phyloP scores from a whole-genome alignment of 352 stramenopile species.

The Hyaloperonospora brassicae region DNA sequence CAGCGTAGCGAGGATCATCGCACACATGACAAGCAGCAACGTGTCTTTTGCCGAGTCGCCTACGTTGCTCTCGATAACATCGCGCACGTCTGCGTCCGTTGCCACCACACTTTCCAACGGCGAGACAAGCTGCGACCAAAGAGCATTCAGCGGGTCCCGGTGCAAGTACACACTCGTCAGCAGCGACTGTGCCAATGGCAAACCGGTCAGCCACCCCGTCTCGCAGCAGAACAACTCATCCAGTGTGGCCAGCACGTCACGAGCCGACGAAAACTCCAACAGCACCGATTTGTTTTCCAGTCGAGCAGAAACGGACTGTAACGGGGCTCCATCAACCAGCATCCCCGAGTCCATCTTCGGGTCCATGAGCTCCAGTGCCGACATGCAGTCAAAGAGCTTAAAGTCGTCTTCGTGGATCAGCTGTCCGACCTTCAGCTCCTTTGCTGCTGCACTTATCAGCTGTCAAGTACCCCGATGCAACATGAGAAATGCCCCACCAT shows the following conservation, averaged over 20 bases:
- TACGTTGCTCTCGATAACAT: constrained; percentile 28
- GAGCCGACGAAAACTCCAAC: constrained; percentile 55
- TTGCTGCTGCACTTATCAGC: constrained; percentile 53
- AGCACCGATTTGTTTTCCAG: constrained; percentile 32
- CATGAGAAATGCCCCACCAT: neutral
- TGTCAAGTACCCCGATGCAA: constrained; percentile 13
- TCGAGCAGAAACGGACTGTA: constrained; percentile 46
- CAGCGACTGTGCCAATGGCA: constrained; percentile 82
- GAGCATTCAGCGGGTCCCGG: constrained; percentile 55
- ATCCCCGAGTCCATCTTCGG: constrained; percentile 91
- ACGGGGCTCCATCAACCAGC: constrained; percentile 48
- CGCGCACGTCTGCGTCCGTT: constrained; percentile 19
- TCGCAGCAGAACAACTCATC: constrained; percentile 72
- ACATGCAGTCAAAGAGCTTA: constrained; percentile 92
- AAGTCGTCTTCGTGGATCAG: constrained; percentile 78
- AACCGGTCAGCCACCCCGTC: constrained; percentile 74
- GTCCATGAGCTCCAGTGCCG: constrained; percentile 91
- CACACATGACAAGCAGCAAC: constrained; percentile 66
- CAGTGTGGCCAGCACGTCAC: constrained; percentile 66
- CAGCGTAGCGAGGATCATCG: constrained; percentile 55
- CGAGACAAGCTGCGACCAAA: constrained; percentile 43
- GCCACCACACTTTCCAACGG: constrained; percentile 23
- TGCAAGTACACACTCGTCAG: constrained; percentile 88
- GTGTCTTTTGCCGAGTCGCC: constrained; percentile 36
- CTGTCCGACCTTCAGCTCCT: constrained; percentile 75